Evolutionary conservation across 257 asterid species (phyloP), one percentile per base, ranked within the genome.

Genomic region (Cruciata laevipes): DNA sequence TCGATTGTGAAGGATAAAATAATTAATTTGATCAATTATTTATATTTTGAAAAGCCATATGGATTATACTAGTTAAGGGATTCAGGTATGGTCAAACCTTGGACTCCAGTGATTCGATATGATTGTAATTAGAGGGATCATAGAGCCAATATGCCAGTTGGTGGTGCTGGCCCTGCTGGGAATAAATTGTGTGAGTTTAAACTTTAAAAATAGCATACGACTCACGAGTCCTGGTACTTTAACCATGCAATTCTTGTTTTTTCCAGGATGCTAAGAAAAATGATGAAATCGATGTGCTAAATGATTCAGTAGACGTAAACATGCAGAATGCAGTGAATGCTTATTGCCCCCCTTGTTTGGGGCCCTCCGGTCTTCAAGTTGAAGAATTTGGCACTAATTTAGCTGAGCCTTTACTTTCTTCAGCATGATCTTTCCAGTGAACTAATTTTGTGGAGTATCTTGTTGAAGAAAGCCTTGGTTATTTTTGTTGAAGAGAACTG

Each of bases 291-390:
- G 96, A 93, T 67, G 86, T 82, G 49, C 81, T 78, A 70, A 82
- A 82, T 12, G 89, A 86, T 21, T 27, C 74, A 61, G 38, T 84
- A 76, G 90, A 82, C 31, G 84, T 78, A 32, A 79, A 90, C 73
- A 37, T 76, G 38, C 78, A 65, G 59, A 85, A 81, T 30, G 95
- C 95, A 6, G 73, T 79, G 1, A 87, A 80, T 57, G 97, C 97
- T 3, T 93, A 89, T 68, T 79, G 81, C 64, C 98, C 97, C 67
- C 98, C 98, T 4, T 93, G 97, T 71, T 60, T 88, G 63, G 75
- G 78, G 47, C 94, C 96, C 11, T 37, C 72, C 69, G 87, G 80
- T 73, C 51, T 75, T 49, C 86, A 78, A 57, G 83, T 81, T 7
- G 86, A 58, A 35, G 88, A 81, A 20, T 69, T 88, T 1, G 77